These are phyloP conservation scores for Penicillium ochrochloron DNA, from an alignment of 495 filamentous ascomycete genomes.

Conservation along the genomic window DNA sequence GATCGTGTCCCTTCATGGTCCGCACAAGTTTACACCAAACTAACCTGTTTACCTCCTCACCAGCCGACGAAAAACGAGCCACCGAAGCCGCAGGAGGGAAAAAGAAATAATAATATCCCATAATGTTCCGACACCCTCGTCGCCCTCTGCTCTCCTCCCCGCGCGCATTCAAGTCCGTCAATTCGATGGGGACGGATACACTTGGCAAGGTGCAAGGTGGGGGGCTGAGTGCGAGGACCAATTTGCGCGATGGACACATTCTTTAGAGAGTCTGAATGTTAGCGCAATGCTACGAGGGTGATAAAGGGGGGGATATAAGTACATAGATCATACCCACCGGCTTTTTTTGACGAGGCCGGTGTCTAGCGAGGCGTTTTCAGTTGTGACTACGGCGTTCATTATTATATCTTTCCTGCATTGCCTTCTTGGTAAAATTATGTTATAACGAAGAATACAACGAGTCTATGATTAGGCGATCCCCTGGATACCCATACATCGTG, in stretches of 20 bases:
- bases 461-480: neutral
- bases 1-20: neutral
- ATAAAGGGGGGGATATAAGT: neutral
- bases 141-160: neutral
- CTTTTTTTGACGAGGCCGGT: constrained; percentile 19
- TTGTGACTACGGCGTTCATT: constrained; percentile 26
- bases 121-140: neutral
- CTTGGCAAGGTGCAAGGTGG: neutral
- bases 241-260: constrained; percentile 8
- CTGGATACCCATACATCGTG: neutral
- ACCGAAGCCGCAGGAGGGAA: constrained; percentile 30
- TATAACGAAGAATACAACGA: constrained; percentile 13
- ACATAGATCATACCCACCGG: constrained; percentile 3
- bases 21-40: constrained; percentile 3
- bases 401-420: constrained; percentile 12
- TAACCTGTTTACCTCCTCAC: neutral
- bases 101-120: constrained; percentile 29
- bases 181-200: neutral
- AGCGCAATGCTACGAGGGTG: neutral
- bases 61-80: constrained; percentile 42
- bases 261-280: neutral
- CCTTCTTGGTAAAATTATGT: constrained; percentile 6
- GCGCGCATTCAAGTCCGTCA: neutral
- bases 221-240: constrained; percentile 2
- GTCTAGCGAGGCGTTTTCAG: constrained; percentile 37